Evolutionary conservation across 2,329 filamentous ascomycete species (phyloP), one percentile per base, ranked within the genome.

Genomic region (Pleurostoma richardsiae): DNA sequence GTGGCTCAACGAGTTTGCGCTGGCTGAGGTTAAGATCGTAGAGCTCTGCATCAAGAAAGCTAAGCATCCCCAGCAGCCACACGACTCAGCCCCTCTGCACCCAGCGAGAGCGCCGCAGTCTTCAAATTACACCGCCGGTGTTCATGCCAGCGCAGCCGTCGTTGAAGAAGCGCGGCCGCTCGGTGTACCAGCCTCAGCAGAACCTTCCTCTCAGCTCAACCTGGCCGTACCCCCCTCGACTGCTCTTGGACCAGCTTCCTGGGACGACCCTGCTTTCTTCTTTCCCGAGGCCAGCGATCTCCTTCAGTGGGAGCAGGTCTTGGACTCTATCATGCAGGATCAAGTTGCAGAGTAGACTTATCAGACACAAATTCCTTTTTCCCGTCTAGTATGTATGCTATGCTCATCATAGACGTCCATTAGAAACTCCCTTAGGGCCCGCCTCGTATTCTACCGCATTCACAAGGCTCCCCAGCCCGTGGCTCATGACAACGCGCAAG

Each of bases 21-120:
- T 69, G 1, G 66, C 66, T 1, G 68, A 70, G 52, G 63, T 71
- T 10, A 68, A 68, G 46, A 64, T 71, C 1, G 60, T 69, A 31
- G 68, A 71, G 54, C 54, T 71, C 6, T 71, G 67, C 51, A 66
- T 70, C 42, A 45, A 43, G 28, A 49, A 48, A 36, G 46, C 46
- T 3, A 42, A 42, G 33, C 46, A 49, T 19, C 40, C 45, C 10
- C 42, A 41, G 30, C 19, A 29, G 30, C 29, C 29, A 30, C 45
- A 4, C 19, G 10, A 33, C 30, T 44, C 11, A 26, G 11, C 27
- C 7, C 41, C 38, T 44, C 27, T 7, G 11, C 48, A 10, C 3
- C 41, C 33, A 36, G 29, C 29, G 42, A 10, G 29, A 28, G 40
- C 48, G 42, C 29, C 31, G 39, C 39, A 38, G 10, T 8, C 8